Evolutionary conservation across 371 early-diverging fungal species (phyloP).

Genomic region (Spraguea lophii): DNA sequence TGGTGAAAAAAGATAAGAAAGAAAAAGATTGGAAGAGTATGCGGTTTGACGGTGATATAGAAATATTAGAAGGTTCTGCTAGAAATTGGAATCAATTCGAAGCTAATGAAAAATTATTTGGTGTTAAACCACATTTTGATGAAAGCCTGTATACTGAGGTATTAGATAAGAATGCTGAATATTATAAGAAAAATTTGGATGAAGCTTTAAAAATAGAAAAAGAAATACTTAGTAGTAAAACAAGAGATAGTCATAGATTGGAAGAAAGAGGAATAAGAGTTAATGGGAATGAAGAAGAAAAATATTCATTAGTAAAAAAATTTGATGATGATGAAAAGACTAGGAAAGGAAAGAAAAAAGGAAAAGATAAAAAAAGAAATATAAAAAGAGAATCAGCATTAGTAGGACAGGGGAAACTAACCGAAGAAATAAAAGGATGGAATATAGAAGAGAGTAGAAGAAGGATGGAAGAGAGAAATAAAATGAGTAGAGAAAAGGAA

Average conservation of each 20-base stretch:
- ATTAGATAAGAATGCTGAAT: slow-evolving; percentile 60
- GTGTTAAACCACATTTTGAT: slow-evolving; percentile 72
- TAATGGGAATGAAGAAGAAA: slow-evolving; percentile 56
- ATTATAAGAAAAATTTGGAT: slow-evolving; percentile 62
- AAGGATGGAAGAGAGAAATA: too few species aligned
- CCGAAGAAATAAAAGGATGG: neutral
- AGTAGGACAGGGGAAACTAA: neutral
- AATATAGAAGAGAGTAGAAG: neutral
- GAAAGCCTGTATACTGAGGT: slow-evolving; percentile 79
- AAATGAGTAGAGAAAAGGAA: neutral
- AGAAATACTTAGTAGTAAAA: slow-evolving; percentile 57
- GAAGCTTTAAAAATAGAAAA: slow-evolving; percentile 65
- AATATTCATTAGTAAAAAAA: slow-evolving; percentile 31
- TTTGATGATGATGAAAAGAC: neutral
- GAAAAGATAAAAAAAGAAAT: neutral
- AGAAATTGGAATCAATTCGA: slow-evolving; percentile 89
- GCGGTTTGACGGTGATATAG: neutral
- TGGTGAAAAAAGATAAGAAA: slow-evolving; percentile 1
- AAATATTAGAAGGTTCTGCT: neutral
- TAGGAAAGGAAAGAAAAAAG: neutral
- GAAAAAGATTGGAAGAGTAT: neutral
- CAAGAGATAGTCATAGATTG: slow-evolving; percentile 60
- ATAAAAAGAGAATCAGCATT: neutral
- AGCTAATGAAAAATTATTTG: slow-evolving; percentile 74
- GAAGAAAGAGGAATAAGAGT: slow-evolving; percentile 65